Base-by-base conservation (phyloP, 2,329 filamentous ascomycete genomes). In the Onygena corvina region DNA sequence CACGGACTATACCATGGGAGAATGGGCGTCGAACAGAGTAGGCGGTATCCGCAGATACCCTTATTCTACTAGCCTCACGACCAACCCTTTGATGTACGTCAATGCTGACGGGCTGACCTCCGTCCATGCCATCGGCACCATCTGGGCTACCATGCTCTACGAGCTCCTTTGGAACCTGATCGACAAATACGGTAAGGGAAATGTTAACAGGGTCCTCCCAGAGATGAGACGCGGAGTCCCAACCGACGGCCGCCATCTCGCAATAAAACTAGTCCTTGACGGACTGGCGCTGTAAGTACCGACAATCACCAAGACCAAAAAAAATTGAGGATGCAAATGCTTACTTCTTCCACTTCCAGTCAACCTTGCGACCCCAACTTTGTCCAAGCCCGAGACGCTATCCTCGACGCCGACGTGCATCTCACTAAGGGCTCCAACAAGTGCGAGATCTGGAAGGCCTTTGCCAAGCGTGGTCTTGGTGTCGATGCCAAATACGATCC, bases 281-380 rank as follows among this genome's bases (percentile, higher is more conserved):
- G 52, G 52, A 35, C 49, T 53, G 52, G 52, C 52, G 46, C 12
- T 53, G 52, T 53, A 49, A 42, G 52, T 53, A 25, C 4, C 21
- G n/a, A 3, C 4, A 16, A 4, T n/a, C n/a, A n/a, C n/a, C n/a
- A n/a, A n/a, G n/a, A n/a, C n/a, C n/a, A n/a, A n/a, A n/a, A n/a
- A n/a, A n/a, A n/a, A n/a, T n/a, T n/a, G n/a, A n/a, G n/a, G n/a
- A n/a, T n/a, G n/a, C n/a, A 25, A 11, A 42, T 42, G 21, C 38
- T 42, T 25, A 42, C 21, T 8, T 42, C 21, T 25, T 5, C n/a
- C 18, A 23, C 38, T n/a, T 16, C 38, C 9, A 42, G 38, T 6
- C 38, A 46, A 36, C 52, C 52, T 16, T 52, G 52, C 50, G 49
- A 48, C 36, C 52, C 52, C 18, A 52, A 54, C 47, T 54, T 54